phyloP scores from a whole-genome alignment of 169 alveolate genomes.

The Haemoproteus tartakovskyi region DNA sequence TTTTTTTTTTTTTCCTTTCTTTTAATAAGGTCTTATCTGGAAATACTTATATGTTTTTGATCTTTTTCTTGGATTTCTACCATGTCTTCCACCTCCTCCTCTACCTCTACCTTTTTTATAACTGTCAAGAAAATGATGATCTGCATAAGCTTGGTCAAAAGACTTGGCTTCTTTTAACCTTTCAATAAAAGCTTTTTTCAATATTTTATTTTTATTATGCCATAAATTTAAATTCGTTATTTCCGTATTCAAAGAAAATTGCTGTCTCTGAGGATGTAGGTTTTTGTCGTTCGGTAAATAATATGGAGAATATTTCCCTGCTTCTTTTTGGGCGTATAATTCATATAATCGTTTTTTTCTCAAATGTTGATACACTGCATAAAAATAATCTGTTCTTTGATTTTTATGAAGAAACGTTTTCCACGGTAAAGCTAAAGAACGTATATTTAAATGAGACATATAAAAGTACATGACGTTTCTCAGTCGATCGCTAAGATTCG shows the following conservation, averaged over 20 bases:
- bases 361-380: slow-evolving; percentile 72
- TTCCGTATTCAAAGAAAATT: slow-evolving; percentile 73
- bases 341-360: slow-evolving; percentile 68
- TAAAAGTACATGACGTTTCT: slow-evolving; percentile 82
- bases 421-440: slow-evolving; percentile 75
- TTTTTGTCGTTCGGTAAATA: slow-evolving; percentile 70
- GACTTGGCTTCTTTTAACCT: slow-evolving; percentile 70
- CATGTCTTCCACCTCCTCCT: slow-evolving; percentile 87
- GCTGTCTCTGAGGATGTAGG: slow-evolving; percentile 62
- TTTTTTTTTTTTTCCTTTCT: not conserved
- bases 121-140: slow-evolving; percentile 74
- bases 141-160: slow-evolving; percentile 79
- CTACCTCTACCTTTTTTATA: slow-evolving; percentile 78
- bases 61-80: slow-evolving; percentile 77
- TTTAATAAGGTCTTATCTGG: slow-evolving; percentile 75
- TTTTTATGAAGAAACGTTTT: slow-evolving; percentile 70
- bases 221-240: slow-evolving; percentile 46
- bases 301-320: slow-evolving; percentile 74
- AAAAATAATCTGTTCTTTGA: slow-evolving; percentile 69
- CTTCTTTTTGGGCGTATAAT: slow-evolving; percentile 40
- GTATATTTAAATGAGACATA: slow-evolving; percentile 58
- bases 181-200: slow-evolving; percentile 22
- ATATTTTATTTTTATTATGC: slow-evolving; percentile 67
- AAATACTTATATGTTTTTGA: slow-evolving; percentile 80
- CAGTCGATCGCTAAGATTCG: slow-evolving; percentile 83